A percentile compares a stretch with the other conserved stretches of the same genome.
Evolutionary conservation across 1,139 yeast species (phyloP).

Genomic region (Taiozyma sp.): DNA sequence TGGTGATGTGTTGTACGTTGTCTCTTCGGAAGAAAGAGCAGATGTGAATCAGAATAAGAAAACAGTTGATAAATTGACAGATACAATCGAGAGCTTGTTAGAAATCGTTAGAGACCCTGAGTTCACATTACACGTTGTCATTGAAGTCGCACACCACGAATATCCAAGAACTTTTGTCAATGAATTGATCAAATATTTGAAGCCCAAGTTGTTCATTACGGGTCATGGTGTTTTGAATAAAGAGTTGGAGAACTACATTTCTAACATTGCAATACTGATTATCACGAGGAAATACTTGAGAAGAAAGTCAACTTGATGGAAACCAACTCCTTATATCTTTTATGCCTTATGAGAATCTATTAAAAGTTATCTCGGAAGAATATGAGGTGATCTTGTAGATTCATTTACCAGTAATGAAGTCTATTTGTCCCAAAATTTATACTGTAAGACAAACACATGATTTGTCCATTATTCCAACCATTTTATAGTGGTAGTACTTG

Average conservation of each 20-base stretch:
- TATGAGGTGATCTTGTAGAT: neutral
- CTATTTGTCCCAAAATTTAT: neutral
- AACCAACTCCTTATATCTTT: neutral
- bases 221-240: slow-evolving; percentile 42
- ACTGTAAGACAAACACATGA: neutral
- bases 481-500: neutral
- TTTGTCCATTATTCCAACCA: neutral
- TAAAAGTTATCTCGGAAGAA: neutral
- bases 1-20: slow-evolving; percentile 76
- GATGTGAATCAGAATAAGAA: slow-evolving; percentile 16
- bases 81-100: slow-evolving; percentile 8
- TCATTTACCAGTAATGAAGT: neutral
- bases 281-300: slow-evolving; percentile 75
- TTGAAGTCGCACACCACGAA: slow-evolving; percentile 47
- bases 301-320: neutral
- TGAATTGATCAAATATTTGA: slow-evolving; percentile 76
- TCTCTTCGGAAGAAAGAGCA: slow-evolving; percentile 71
- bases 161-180: slow-evolving; percentile 82
- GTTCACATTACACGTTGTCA: slow-evolving; percentile 21
- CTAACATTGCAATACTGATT: slow-evolving; percentile 86
- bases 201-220: slow-evolving; percentile 79
- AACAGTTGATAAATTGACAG: slow-evolving; percentile 26
- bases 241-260: slow-evolving; percentile 63
- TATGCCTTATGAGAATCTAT: neutral
- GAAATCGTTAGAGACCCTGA: slow-evolving; percentile 13